Percentiles rank a stretch among this genome's conserved stretches.
Evolutionary conservation across 2,329 filamentous ascomycete species (phyloP).

Genomic region (Aspergillus ruber): DNA sequence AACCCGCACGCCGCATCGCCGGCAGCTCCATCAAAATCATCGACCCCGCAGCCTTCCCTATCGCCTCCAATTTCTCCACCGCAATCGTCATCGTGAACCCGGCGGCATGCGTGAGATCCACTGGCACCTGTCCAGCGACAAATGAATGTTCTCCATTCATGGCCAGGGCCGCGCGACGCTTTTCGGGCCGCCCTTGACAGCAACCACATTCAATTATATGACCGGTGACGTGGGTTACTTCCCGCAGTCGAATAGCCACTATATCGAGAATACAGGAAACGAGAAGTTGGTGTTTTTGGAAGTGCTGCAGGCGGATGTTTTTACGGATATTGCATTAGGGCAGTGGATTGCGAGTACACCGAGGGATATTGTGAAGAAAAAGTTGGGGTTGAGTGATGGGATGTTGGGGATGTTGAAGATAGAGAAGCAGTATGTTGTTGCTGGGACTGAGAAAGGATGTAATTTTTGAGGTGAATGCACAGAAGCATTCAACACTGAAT

Average conservation of each 20-base stretch:
- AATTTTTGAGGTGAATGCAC: too few species aligned
- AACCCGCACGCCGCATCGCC: constrained; percentile 58
- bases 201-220: constrained; percentile 69
- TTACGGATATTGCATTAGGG: constrained; percentile 44
- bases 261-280: constrained; percentile 71
- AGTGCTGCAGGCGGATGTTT: constrained; percentile 65
- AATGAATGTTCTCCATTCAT: constrained; percentile 6
- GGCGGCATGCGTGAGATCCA: constrained; percentile 59
- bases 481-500: too few species aligned
- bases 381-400: constrained; percentile 40
- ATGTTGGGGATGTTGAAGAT: constrained; percentile 37
- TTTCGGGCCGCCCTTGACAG: constrained; percentile 62
- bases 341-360: constrained; percentile 49
- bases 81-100: constrained; percentile 64
- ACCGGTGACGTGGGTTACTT: constrained; percentile 73
- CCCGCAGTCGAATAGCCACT: constrained; percentile 70
- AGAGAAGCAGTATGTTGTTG: constrained; percentile 42
- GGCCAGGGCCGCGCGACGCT: constrained; percentile 55
- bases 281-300: constrained; percentile 70
- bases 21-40: constrained; percentile 68
- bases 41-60: constrained; percentile 68
- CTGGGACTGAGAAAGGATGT: too few species aligned
- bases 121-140: constrained; percentile 7
- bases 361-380: constrained; percentile 53
- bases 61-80: constrained; percentile 66